Percentiles rank a stretch among this genome's conserved stretches.
Conservation (phyloP, 2,329 filamentous ascomycete genomes). For the Phialophora expanda region DNA sequence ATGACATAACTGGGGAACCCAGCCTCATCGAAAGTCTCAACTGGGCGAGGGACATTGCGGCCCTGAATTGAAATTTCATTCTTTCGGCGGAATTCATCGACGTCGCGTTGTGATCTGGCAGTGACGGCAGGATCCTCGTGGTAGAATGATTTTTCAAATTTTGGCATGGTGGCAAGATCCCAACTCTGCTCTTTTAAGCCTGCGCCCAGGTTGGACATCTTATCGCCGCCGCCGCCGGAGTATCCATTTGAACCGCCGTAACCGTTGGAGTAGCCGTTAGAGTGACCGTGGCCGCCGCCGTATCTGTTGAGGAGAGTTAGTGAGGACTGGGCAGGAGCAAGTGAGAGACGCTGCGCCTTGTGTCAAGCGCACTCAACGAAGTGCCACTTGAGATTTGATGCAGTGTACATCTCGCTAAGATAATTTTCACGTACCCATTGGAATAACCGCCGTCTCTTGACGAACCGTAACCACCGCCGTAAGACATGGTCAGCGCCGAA, state of each 20-base stretch:
- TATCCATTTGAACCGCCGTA: slow-evolving; percentile 48
- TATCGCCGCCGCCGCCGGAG: slow-evolving; percentile 70
- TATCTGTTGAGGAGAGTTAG: slow-evolving; percentile 15
- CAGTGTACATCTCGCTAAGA: neutral
- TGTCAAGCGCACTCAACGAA: neutral
- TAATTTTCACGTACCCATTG: slow-evolving; percentile 33
- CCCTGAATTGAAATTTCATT: slow-evolving; percentile 85
- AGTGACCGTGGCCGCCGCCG: slow-evolving; percentile 13
- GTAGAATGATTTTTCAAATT: slow-evolving; percentile 99
- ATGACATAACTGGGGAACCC: slow-evolving; percentile 97
- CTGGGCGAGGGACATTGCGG: slow-evolving; percentile 82
- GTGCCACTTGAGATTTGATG: neutral
- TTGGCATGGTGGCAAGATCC: slow-evolving; percentile 80
- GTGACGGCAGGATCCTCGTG: slow-evolving; percentile 86
- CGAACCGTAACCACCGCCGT: slow-evolving; percentile 58
- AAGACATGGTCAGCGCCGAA: slow-evolving; percentile 66
- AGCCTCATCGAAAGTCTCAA: slow-evolving; percentile 97
- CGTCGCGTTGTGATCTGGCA: slow-evolving; percentile 74
- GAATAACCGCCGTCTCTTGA: slow-evolving; percentile 52
- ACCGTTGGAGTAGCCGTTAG: slow-evolving; percentile 4
- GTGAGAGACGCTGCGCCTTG: neutral
- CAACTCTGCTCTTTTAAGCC: slow-evolving; percentile 86
- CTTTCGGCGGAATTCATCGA: slow-evolving; percentile 84
- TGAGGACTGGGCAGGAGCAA: neutral
- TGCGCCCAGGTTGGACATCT: slow-evolving; percentile 89